Percentiles rank a stretch among this genome's conserved stretches.
Conservation (phyloP, 2,329 filamentous ascomycete genomes). For the Fusarium sp. region DNA sequence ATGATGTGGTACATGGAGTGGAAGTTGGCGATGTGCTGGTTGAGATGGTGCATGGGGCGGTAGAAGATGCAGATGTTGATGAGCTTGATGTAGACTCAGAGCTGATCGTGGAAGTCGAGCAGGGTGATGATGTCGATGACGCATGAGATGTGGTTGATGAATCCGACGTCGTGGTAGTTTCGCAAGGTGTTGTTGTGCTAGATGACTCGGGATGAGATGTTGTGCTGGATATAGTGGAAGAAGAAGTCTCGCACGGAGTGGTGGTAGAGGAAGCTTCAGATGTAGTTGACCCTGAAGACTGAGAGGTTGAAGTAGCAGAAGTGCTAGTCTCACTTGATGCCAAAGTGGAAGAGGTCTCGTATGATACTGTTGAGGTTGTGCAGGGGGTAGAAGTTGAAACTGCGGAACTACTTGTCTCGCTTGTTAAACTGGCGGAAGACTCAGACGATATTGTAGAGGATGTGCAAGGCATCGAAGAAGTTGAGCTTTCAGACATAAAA, state of each 20-base stretch:
- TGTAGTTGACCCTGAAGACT: neutral
- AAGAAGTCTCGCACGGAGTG: neutral
- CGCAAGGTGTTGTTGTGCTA: neutral
- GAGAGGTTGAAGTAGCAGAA: neutral
- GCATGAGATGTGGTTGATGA: neutral
- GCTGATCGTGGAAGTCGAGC: neutral
- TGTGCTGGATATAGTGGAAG: neutral
- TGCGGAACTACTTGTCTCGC: neutral
- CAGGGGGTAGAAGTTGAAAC: neutral
- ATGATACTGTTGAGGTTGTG: neutral
- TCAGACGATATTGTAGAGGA: neutral
- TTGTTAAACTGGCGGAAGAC: neutral
- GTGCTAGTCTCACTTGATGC: neutral
- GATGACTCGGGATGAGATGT: neutral
- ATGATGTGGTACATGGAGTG: neutral
- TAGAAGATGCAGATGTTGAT: neutral
- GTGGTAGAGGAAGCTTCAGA: neutral
- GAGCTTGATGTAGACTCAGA: neutral
- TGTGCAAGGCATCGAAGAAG: neutral
- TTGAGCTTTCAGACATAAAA: neutral
- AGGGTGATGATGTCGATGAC: neutral
- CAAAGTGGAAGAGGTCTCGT: neutral
- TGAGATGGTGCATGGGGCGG: neutral
- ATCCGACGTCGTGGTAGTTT: neutral
- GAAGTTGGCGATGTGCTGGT: neutral